phyloP scores from a whole-genome alignment of 768 basidiomycete species.

The Coprinellus micaceus region DNA sequence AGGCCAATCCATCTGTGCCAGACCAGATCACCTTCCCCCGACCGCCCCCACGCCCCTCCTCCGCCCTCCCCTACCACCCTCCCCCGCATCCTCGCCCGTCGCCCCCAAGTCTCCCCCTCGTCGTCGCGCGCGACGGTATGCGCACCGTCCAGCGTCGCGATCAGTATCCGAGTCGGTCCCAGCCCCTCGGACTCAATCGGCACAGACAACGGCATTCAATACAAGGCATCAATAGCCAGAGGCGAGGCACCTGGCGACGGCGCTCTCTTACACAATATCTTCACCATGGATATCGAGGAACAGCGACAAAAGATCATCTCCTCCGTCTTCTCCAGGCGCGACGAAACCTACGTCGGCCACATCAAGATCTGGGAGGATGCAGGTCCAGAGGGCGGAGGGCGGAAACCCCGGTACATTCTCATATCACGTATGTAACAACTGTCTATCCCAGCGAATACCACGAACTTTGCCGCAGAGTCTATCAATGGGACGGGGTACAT shows the following conservation, averaged over 20 bases:
- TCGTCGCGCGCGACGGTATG: background rate
- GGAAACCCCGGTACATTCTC: constrained; percentile 88
- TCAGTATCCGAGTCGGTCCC: background rate
- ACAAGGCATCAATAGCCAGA: constrained; percentile 1
- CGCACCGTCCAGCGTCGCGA: background rate
- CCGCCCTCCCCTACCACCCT: background rate
- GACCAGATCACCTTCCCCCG: constrained; percentile 30
- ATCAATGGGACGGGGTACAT: constrained; percentile 64
- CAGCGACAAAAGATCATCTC: constrained; percentile 69
- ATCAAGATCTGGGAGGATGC: constrained; percentile 93
- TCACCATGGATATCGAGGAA: constrained; percentile 35
- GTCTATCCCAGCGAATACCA: background rate
- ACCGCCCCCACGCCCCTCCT: constrained; percentile 29
- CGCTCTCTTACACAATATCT: constrained; percentile 13
- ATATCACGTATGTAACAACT: constrained; percentile 69
- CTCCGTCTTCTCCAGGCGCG: constrained; percentile 78
- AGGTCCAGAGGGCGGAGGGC: constrained; percentile 58
- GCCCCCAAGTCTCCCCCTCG: background rate
- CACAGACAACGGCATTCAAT: constrained; percentile 4
- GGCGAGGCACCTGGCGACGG: constrained; percentile 1
- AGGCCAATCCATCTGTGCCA: constrained; percentile 12
- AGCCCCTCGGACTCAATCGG: constrained; percentile 1
- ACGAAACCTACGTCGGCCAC: constrained; percentile 83
- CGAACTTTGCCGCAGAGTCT: constrained; percentile 43
- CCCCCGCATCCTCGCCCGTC: constrained; percentile 8